These are phyloP conservation scores for Orbilia brochopaga DNA, from an alignment of 2,329 filamentous ascomycete species.

Conservation along the genomic window DNA sequence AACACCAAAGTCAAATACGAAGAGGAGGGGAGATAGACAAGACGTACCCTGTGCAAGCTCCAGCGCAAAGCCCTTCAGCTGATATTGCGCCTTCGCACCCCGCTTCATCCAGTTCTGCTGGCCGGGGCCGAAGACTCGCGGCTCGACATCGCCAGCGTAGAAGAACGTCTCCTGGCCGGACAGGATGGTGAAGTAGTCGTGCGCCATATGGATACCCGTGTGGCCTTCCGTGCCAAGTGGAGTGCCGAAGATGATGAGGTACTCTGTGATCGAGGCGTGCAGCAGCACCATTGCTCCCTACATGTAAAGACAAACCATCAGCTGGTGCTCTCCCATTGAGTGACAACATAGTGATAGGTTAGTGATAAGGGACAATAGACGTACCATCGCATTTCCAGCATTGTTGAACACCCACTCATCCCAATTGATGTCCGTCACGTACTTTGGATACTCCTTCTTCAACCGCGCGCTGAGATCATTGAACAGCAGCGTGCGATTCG, in stretches of 20 bases:
- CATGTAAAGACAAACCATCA: background rate
- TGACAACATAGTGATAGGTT: conserved; percentile 17
- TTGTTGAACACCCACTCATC: conserved; percentile 94
- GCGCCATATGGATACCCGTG: conserved; percentile 83
- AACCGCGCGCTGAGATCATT: conserved; percentile 67
- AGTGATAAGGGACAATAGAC: conserved; percentile 6
- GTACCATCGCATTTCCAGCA: conserved; percentile 79
- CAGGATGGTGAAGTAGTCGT: conserved; percentile 95
- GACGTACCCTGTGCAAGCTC: conserved; percentile 69
- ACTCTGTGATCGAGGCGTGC: conserved; percentile 85
- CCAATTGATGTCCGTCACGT: conserved; percentile 67
- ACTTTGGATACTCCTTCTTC: conserved; percentile 56
- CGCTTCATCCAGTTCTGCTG: conserved; percentile 74
- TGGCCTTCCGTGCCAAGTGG: conserved; percentile 86
- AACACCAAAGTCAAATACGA: background rate
- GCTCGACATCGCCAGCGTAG: conserved; percentile 69
- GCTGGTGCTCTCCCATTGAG: conserved; percentile 9
- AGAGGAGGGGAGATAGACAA: conserved; percentile 50
- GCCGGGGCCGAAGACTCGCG: conserved; percentile 73
- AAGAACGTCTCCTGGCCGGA: conserved; percentile 78
- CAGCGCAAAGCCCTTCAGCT: conserved; percentile 74
- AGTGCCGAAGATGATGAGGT: conserved; percentile 86
- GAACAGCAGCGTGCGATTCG: conserved; percentile 67
- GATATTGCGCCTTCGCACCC: conserved; percentile 80
- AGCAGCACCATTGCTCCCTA: conserved; percentile 83